Base-by-base conservation (phyloP, 106 monocot genomes). In the Apostasia shenzhenica region DNA sequence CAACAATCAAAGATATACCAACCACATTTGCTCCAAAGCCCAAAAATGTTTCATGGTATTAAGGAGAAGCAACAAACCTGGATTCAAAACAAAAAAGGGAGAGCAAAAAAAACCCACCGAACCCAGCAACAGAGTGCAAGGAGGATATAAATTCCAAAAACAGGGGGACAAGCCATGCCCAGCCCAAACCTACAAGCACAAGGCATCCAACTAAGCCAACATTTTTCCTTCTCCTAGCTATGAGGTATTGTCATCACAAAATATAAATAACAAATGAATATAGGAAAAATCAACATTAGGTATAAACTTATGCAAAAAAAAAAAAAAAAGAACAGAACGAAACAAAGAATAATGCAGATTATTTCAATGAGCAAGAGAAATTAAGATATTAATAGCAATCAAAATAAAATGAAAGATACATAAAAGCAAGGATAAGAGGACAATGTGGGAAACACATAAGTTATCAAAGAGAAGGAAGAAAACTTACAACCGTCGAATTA, bases 61-160 rank as follows among this genome's bases (percentile, higher is more conserved):
- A 65, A 65, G 65, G 43, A 14, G 1, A 65, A 65, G 26, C 26
- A 65, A 9, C 12, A 45, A 45, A 26, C 26, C 26, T 26, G 26
- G 26, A 26, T 26, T 26, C 26, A 26, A 26, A 26, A 0, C 3
- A 62, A 45, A 1, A 12, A 11, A n/a, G 0, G 44, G 3, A 48
- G 1, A 47, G 14, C 14, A 49, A 14, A 65, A 26, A 48, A 7
- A 14, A 62, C 13, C 50, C 45, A 65, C 8, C 50, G 6, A 50
- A 5, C 8, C 50, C 50, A 26, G 14, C 45, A 48, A 37, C 26
- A 48, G 43, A 47, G 9, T 12, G 26, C 14, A 5, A 0, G 4
- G 48, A 65, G 65, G 65, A 65, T 65, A 65, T 65, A 65, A 65
- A 65, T 65, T 65, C 26, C 48, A 48, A 65, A 65, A 48, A 8